Percentiles rank a stretch among this genome's conserved stretches.
These are phyloP conservation scores for Curvularia verruculosa DNA, from an alignment of 2,329 filamentous ascomycete species.

Conservation along the genomic window DNA sequence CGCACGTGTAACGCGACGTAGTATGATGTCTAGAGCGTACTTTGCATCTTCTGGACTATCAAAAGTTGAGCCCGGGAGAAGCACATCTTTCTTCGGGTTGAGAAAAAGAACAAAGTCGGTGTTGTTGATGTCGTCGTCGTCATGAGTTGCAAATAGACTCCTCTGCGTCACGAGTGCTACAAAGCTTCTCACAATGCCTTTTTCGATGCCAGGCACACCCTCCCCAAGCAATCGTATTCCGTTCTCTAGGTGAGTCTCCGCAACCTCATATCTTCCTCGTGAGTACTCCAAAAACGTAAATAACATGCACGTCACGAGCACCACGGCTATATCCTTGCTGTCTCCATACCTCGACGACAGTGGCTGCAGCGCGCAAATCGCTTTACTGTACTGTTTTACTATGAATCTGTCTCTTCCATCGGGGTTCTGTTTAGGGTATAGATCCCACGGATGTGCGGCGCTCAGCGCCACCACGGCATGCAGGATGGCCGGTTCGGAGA, in stretches of 20 bases:
- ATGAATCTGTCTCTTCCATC: slow-evolving; percentile 30
- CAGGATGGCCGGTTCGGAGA: slow-evolving; percentile 50
- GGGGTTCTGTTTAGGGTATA: slow-evolving; percentile 2
- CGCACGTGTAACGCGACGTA: slow-evolving; percentile 6
- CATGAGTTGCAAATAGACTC: slow-evolving; percentile 20
- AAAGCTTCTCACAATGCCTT: slow-evolving; percentile 55
- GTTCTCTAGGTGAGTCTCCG: slow-evolving; percentile 50
- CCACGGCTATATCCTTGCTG: slow-evolving; percentile 39
- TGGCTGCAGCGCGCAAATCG: slow-evolving; percentile 46
- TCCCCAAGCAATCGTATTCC: slow-evolving; percentile 50
- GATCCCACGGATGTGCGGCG: slow-evolving; percentile 38
- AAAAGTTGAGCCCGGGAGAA: slow-evolving; percentile 1
- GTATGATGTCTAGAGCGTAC: slow-evolving; percentile 14
- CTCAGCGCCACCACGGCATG: slow-evolving; percentile 53
- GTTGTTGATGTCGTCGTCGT: neutral
- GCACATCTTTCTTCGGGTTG: neutral
- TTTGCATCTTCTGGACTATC: slow-evolving; percentile 12
- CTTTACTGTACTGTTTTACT: slow-evolving; percentile 51
- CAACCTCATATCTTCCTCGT: slow-evolving; percentile 48
- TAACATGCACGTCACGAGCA: slow-evolving; percentile 52
- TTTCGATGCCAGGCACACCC: slow-evolving; percentile 45
- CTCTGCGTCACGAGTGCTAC: slow-evolving; percentile 30
- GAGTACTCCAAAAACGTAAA: slow-evolving; percentile 53
- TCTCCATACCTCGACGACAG: slow-evolving; percentile 22
- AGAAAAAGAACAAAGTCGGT: slow-evolving; percentile 1